A percentile compares a stretch with the other conserved stretches of the same genome.
Evolutionary conservation across 2,329 filamentous ascomycete genomes (phyloP).

Genomic region (Phialophora expanda): DNA sequence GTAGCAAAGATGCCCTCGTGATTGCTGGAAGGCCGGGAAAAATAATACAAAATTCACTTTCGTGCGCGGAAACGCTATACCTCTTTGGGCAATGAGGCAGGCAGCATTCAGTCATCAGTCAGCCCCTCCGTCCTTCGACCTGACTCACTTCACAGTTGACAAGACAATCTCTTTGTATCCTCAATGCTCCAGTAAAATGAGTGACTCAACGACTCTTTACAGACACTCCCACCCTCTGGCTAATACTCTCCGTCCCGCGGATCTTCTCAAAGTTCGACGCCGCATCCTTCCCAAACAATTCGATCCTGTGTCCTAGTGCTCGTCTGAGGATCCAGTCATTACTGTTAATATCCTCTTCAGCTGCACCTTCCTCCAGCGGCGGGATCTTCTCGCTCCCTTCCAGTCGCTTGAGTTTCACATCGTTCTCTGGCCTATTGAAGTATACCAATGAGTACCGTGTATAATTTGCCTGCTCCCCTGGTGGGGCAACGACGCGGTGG

Average conservation of each 20-base stretch:
- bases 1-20: background rate
- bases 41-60: constrained; percentile 28
- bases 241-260: constrained; percentile 36
- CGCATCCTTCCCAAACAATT: constrained; percentile 33
- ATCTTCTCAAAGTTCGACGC: constrained; percentile 35
- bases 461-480: constrained; percentile 53
- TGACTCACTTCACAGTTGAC: constrained; percentile 5
- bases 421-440: constrained; percentile 59
- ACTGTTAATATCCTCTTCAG: constrained; percentile 48
- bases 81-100: constrained; percentile 11
- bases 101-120: constrained; percentile 4
- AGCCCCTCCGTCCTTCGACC: background rate
- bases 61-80: constrained; percentile 32
- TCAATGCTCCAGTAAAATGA: background rate
- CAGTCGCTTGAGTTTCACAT: constrained; percentile 51
- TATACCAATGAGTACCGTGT: constrained; percentile 61
- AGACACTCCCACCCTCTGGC: constrained; percentile 25
- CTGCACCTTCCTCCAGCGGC: constrained; percentile 41
- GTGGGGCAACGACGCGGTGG: constrained; percentile 59
- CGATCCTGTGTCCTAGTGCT: constrained; percentile 45
- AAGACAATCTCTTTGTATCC: background rate
- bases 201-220: background rate
- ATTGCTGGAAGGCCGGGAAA: constrained; percentile 10
- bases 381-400: constrained; percentile 47
- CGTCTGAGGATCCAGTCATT: constrained; percentile 51